Percentiles rank a stretch among this genome's conserved stretches.
Conservation (phyloP, 352 stramenopile genomes). For the Phytophthora europaea region DNA sequence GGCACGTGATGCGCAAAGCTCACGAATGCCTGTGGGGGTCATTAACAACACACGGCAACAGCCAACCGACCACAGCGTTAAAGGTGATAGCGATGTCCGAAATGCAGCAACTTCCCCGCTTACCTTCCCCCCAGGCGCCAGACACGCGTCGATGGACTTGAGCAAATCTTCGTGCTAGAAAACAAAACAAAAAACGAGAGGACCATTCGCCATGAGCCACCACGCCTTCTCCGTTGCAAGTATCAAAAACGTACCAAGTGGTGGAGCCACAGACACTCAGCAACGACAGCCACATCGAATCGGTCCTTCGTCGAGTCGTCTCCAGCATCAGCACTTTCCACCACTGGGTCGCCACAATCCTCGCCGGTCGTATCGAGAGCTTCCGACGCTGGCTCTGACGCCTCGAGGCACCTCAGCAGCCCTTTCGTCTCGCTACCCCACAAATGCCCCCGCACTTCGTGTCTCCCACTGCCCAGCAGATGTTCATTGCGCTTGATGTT, state of each 20-base stretch:
- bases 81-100: conserved; percentile 4
- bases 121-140: conserved; percentile 44
- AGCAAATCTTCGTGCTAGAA: conserved; percentile 54
- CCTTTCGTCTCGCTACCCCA: conserved; percentile 44
- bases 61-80: conserved; percentile 19
- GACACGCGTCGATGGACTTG: conserved; percentile 51
- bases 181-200: neutral
- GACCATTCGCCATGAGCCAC: conserved; percentile 1
- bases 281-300: conserved; percentile 60
- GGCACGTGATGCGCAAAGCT: conserved; percentile 67
- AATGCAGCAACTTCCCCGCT: neutral
- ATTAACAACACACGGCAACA: conserved; percentile 2
- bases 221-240: neutral
- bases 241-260: conserved; percentile 36
- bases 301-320: neutral
- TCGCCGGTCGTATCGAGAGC: neutral
- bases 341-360: neutral
- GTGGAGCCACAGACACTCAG: conserved; percentile 67
- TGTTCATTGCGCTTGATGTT: conserved; percentile 55
- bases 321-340: neutral
- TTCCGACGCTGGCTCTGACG: neutral
- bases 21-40: conserved; percentile 41
- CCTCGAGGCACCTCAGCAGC: conserved; percentile 32
- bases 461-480: conserved; percentile 37
- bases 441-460: conserved; percentile 48